Conservation (phyloP, 805 yeast species). For the Pichia exigua region DNA sequence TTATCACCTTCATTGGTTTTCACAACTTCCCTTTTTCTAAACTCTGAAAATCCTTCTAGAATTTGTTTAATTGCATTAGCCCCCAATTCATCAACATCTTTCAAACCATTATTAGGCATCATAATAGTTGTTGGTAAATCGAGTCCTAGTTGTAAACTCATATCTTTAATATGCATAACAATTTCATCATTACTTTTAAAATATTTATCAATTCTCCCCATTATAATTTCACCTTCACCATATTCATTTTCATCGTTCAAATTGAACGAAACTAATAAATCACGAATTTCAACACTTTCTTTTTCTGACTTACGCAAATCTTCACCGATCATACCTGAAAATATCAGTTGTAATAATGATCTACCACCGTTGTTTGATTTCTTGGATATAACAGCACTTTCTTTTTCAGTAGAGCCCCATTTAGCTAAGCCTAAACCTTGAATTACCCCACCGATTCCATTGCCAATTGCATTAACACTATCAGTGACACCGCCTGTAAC, state of each 20-base stretch:
- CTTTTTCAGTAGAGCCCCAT: constrained; percentile 1
- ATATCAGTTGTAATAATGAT: constrained; percentile 65
- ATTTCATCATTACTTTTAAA: constrained; percentile 19
- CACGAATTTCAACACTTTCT: constrained; percentile 24
- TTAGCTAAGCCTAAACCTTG: constrained; percentile 7
- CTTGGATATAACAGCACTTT: neutral
- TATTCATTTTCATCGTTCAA: neutral
- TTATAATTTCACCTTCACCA: constrained; percentile 5
- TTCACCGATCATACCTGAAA: constrained; percentile 65
- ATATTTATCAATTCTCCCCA: constrained; percentile 25
- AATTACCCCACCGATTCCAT: constrained; percentile 9
- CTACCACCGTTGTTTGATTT: constrained; percentile 19
- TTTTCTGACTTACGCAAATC: constrained; percentile 59
- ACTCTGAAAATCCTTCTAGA: constrained; percentile 8
- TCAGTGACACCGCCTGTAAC: constrained; percentile 29
- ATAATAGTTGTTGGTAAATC: constrained; percentile 11
- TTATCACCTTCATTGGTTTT: constrained; percentile 5
- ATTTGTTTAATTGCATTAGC: neutral
- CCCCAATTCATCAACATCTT: constrained; percentile 3
- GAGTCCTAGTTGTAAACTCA: constrained; percentile 15
- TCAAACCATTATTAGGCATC: constrained; percentile 10
- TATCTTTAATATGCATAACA: constrained; percentile 26
- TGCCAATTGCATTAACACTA: constrained; percentile 6
- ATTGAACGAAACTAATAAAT: neutral
- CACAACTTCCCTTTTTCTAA: constrained; percentile 12